These are phyloP conservation scores for Dictyostelium firmibasis DNA, from an alignment of 78 protist species.

Conservation along the genomic window DNA sequence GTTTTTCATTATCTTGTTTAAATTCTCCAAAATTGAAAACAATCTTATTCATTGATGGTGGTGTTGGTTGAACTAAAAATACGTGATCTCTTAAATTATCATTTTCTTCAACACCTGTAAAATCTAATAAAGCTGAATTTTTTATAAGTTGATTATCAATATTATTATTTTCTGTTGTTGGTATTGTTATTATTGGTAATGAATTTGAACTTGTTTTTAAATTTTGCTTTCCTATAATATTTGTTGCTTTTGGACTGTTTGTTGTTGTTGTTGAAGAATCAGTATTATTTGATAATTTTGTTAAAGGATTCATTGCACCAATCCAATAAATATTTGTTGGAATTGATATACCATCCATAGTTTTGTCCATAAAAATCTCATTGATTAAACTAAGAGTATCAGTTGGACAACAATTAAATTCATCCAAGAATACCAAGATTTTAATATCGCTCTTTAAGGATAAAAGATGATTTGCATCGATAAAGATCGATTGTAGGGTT, in stretches of 20 bases:
- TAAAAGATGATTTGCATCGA: constrained; percentile 22
- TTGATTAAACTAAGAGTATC: constrained; percentile 71
- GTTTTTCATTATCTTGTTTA: constrained; percentile 19
- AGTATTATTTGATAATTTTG: neutral
- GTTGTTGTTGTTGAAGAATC: neutral
- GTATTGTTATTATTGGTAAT: neutral
- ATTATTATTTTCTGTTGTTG: neutral
- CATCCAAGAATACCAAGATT: constrained; percentile 77
- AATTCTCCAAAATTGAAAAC: constrained; percentile 55
- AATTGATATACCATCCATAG: constrained; percentile 71
- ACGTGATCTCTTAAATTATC: neutral
- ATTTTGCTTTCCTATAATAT: neutral
- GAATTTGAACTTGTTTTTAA: neutral
- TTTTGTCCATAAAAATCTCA: constrained; percentile 79
- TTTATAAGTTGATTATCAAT: neutral
- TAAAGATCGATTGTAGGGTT: neutral
- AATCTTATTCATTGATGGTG: constrained; percentile 66
- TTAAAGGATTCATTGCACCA: constrained; percentile 82
- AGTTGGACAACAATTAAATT: constrained; percentile 63
- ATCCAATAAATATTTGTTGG: constrained; percentile 75
- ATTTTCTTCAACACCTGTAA: constrained; percentile 36
- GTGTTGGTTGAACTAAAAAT: constrained; percentile 61
- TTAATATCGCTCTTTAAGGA: neutral
- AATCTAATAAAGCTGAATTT: constrained; percentile 6
- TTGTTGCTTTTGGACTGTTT: neutral